Conservation (phyloP, 495 filamentous ascomycete genomes). For the Xylaria acuta region DNA sequence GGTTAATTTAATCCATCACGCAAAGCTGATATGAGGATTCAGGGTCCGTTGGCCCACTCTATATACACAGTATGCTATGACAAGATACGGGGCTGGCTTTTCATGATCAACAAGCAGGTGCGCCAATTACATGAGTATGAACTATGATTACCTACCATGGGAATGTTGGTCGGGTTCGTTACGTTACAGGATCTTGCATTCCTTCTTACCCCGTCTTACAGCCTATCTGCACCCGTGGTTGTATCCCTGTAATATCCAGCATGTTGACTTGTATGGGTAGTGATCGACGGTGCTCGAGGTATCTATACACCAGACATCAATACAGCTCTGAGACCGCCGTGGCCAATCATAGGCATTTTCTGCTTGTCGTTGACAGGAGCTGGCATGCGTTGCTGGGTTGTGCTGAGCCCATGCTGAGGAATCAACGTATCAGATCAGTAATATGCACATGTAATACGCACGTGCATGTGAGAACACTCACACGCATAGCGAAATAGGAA, state of each 20-base stretch:
- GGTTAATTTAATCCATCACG: not conserved
- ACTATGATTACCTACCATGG: conserved; percentile 11
- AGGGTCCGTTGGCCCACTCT: not conserved
- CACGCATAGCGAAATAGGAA: not conserved
- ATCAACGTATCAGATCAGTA: not conserved
- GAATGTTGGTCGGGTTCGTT: too few species aligned
- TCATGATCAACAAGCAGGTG: not conserved
- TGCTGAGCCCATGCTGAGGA: not conserved
- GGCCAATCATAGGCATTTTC: not conserved
- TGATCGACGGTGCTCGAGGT: not conserved
- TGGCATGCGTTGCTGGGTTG: not conserved
- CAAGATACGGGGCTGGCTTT: not conserved
- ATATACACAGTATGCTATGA: not conserved
- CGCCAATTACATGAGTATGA: conserved; percentile 1
- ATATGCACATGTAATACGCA: not conserved
- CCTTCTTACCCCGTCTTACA: conserved; percentile 12
- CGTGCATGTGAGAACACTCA: not conserved
- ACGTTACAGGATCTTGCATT: conserved; percentile 11
- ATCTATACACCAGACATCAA: not conserved
- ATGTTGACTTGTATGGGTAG: not conserved
- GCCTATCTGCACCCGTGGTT: not conserved
- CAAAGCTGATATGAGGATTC: not conserved
- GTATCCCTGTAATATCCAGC: not conserved
- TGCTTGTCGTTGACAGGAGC: not conserved
- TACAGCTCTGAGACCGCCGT: not conserved